Base-by-base conservation (phyloP, 257 asterid genomes). In the Ocimum tenuiflorum region DNA sequence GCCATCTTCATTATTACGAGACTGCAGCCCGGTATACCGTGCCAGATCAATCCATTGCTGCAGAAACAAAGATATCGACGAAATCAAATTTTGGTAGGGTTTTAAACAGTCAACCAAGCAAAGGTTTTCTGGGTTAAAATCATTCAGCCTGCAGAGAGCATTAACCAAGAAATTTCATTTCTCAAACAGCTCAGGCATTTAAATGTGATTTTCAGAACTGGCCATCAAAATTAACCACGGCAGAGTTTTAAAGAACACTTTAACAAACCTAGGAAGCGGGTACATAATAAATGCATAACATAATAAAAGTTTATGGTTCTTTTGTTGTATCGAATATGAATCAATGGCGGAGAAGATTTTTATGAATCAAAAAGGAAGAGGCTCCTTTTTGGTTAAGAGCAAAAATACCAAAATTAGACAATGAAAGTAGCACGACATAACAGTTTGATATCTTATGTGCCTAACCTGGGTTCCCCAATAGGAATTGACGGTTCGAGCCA, bases 11-110 rank as follows among this genome's bases (percentile, higher is more conserved):
- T 19, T 56, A 7, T 56, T 36, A 33, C 27, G 2, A 56, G 45
- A 27, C 29, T 57, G 63, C 48, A 57, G 9, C 11, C 63, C 63
- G 1, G 63, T 57, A 17, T 36, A 57, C 17, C 63, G 8, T 10
- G 63, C 63, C 47, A 57, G 17, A 57, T 57, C 63, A 15, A 57
- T 57, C 63, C 63, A 57, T 57, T 57, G 63, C 63, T 57, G 63
- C 63, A 56, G 8, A 3, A 15, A 9, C 1, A 38, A 38, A 9
- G 13, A 31, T 5, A 49, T 27, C 31, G 3, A 31, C 14, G 12
- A 38, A 2, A 2, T 9, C 57, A 24, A n/a, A 52, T 45, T 41
- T 43, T 53, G 59, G 27, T 19, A 29, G 49, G 64, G 23, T 8
- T 24, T 0, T 19, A 13, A 4, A 27, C 31, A 27, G 31, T 27